Evolutionary conservation across 208 protist genomes (phyloP).

Genomic region (Vickermania ingenoplastis): DNA sequence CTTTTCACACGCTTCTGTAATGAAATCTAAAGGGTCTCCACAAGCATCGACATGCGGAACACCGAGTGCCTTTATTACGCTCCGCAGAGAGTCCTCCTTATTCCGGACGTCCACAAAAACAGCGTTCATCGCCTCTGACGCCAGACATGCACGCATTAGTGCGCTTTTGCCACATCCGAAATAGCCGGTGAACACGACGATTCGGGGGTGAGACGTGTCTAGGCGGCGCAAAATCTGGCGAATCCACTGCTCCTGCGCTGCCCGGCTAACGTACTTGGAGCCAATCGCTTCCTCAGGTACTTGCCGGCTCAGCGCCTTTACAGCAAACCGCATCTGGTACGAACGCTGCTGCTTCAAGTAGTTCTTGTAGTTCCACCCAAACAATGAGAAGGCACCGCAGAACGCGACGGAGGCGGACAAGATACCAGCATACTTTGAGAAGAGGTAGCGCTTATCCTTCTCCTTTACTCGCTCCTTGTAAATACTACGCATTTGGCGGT

Average conservation of each 20-base stretch:
- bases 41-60: slow-evolving; percentile 77
- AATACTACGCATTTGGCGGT: slow-evolving; percentile 70
- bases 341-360: slow-evolving; percentile 74
- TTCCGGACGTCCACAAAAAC: slow-evolving; percentile 71
- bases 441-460: slow-evolving; percentile 68
- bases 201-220: slow-evolving; percentile 36
- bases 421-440: slow-evolving; percentile 81
- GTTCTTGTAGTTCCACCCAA: slow-evolving; percentile 88
- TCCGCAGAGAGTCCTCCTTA: slow-evolving; percentile 63
- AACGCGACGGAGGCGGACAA: slow-evolving; percentile 77
- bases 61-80: slow-evolving; percentile 56
- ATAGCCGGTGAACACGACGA: slow-evolving; percentile 58
- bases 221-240: slow-evolving; percentile 33
- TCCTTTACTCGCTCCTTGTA: slow-evolving; percentile 83
- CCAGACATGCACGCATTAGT: slow-evolving; percentile 41
- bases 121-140: slow-evolving; percentile 44
- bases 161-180: slow-evolving; percentile 67
- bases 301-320: slow-evolving; percentile 17
- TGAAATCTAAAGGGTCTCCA: slow-evolving; percentile 78
- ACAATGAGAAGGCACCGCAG: slow-evolving; percentile 71
- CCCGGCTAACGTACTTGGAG: slow-evolving; percentile 4
- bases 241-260: slow-evolving; percentile 29
- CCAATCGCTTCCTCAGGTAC: neutral
- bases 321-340: slow-evolving; percentile 61
- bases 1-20: slow-evolving; percentile 59